Evolutionary conservation across 108 stramenopile species (phyloP), one percentile per base, ranked within the genome.

Genomic region (Conticribra guillardii): DNA sequence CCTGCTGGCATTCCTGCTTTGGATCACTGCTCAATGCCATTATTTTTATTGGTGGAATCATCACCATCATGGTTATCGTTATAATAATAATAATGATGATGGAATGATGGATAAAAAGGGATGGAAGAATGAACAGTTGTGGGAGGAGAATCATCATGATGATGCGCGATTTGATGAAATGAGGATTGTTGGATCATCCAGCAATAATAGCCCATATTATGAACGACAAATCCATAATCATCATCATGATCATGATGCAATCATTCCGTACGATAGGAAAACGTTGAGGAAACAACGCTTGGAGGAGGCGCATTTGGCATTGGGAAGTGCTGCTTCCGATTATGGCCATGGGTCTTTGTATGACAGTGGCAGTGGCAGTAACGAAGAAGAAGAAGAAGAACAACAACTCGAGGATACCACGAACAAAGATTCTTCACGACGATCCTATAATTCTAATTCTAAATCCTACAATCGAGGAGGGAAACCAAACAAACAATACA

Each of bases 271-370:
- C 14, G 59, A 71, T 28, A 61, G 68, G 37, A 54, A 54, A 60
- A 7, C 27, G 26, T 24, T 84, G 5, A 60, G 76, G 14, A 54
- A 67, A 49, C 63, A 58, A 60, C 67, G 66, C 4, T 16, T 15
- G 14, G 41, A 64, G 16, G 66, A 81, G 65, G 84, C 81, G 17
- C 34, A 47, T 15, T 2, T 30, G 28, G 77, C 68, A 15, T 45
- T 82, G 62, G 81, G 84, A 14, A 56, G 60, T 3, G 81, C 73
- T 32, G 77, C 77, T 27, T 77, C 29, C 7, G 45, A 27, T 32
- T 45, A 17, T 41, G 56, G 63, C 46, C 31, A 69, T 7, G 37
- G 31, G n/a, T 9, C 37, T 41, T 41, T 41, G 5, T 5, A 41
- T 9, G 37, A 41, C 11, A 11, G 11, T 41, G 37, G 11, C 37